Percentiles rank a stretch among this genome's conserved stretches.
Conservation (phyloP, 345 rosid species). For the Geranium brycei region DNA sequence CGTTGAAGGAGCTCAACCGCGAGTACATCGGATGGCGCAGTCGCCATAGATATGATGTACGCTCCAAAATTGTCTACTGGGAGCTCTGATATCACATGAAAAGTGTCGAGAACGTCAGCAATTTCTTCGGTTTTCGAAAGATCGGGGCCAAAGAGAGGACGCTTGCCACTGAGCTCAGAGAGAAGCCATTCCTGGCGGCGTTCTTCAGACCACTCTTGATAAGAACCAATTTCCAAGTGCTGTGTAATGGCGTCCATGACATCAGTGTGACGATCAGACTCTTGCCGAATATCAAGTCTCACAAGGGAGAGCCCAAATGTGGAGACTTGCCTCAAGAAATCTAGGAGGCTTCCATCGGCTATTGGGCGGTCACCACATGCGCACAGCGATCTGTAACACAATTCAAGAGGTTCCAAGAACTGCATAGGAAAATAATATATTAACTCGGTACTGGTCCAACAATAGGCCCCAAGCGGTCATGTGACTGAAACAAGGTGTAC, state of each 20-base stretch:
- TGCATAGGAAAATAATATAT: too few relatives aligned
- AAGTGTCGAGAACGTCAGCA: conserved; percentile 72
- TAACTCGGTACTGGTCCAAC: too few relatives aligned
- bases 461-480: too few relatives aligned
- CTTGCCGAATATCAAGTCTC: conserved; percentile 88
- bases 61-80: conserved; percentile 80
- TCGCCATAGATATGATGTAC: conserved; percentile 90
- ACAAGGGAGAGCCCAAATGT: conserved; percentile 95
- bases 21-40: conserved; percentile 85
- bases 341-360: conserved; percentile 96
- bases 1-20: conserved; percentile 94
- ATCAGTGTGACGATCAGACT: conserved; percentile 87
- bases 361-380: conserved; percentile 75
- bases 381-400: conserved; percentile 81
- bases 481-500: conserved; percentile 6
- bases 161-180: conserved; percentile 76
- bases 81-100: conserved; percentile 74
- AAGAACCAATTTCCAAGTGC: conserved; percentile 70
- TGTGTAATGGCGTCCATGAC: conserved; percentile 80
- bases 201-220: conserved; percentile 81
- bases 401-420: conserved; percentile 97
- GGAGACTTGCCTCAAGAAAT: conserved; percentile 88
- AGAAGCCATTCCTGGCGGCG: conserved; percentile 80
- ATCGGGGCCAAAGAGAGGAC: conserved; percentile 88
- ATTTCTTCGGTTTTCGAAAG: conserved; percentile 93